Evolutionary conservation across 176 grass and related monocot genomes (phyloP), one percentile per base, ranked within the genome.

Genomic region (Themeda triandra): DNA sequence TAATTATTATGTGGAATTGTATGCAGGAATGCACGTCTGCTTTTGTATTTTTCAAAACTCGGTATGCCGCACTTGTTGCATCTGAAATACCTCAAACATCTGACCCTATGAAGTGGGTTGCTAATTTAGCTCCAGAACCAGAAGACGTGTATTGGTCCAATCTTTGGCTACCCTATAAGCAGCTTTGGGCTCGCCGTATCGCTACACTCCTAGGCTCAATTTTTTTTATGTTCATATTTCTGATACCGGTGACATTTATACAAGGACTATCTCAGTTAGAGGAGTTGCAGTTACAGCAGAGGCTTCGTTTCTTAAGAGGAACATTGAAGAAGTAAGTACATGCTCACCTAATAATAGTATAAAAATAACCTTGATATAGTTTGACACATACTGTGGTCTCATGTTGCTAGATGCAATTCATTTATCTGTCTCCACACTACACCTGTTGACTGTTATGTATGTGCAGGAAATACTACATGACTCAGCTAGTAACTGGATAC

Each of bases 61-160:
- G 97, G 35, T 99, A 96, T 92, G 97, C 91, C 27, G 93, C 97
- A 58, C 71, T 91, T 35, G 82, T 99, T 62, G 83, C 91, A 66
- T 96, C 97, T 37, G 53, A 94, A 84, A 80, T 94, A 74, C 89
- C 92, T 71, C 93, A 99, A 73, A 88, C 93, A 90, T 92, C 93
- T 37, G 91, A 96, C 65, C 97, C 97, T 59, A 96, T 94, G 90
- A 69, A 83, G 19, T 99, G 93, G 93, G 93, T 99, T 54, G 92
- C 76, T 49, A 62, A 94, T 82, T 76, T 86, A 79, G 97, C 97
- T 92, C 97, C 97, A 69, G 97, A 95, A 84, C 93, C 97, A 54
- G 79, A 94, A 82, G 97, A 99, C 56, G 79, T 99, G 32, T 99
- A 99, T 75, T 99, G 97, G 97, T 96, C 97, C 54, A 99, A 99